Percentiles rank a stretch among this genome's conserved stretches.
These are phyloP conservation scores for Aquilaria agallochum DNA, from an alignment of 441 rosid species.

Conservation along the genomic window DNA sequence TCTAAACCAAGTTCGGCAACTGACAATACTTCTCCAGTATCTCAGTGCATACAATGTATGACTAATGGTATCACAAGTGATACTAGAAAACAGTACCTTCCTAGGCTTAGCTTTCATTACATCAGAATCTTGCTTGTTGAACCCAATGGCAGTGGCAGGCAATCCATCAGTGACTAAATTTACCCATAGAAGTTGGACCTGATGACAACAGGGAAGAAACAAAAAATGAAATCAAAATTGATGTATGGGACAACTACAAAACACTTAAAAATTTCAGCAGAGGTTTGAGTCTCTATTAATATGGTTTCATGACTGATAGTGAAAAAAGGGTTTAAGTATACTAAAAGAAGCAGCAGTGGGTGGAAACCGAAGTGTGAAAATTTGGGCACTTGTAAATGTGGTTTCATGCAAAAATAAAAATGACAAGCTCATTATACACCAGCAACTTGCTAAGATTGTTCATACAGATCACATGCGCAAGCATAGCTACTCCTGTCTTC, in stretches of 20 bases:
- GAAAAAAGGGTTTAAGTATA: background rate
- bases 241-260: conserved; percentile 5
- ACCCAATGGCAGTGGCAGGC: conserved; percentile 99
- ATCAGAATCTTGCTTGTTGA: conserved; percentile 95
- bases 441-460: too few species aligned
- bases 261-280: background rate
- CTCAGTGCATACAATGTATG: too few species aligned
- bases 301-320: too few species aligned
- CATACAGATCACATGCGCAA: too few species aligned
- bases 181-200: conserved; percentile 99
- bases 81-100: conserved; percentile 47
- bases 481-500: background rate
- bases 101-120: conserved; percentile 99
- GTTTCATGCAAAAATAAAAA: too few species aligned
- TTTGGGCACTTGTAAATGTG: too few species aligned
- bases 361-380: too few species aligned
- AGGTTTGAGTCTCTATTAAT: background rate
- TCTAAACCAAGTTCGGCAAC: too few species aligned
- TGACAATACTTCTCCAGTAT: too few species aligned
- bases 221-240: conserved; percentile 7
- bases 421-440: too few species aligned
- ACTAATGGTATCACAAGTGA: too few species aligned
- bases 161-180: conserved; percentile 98
- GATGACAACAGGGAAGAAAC: conserved; percentile 10
- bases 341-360: background rate